Percentiles rank a stretch among this genome's conserved stretches.
These are phyloP conservation scores for Physcomitrellopsis africana DNA, from an alignment of 225 moss, liverwort and hornwort species.

Conservation along the genomic window DNA sequence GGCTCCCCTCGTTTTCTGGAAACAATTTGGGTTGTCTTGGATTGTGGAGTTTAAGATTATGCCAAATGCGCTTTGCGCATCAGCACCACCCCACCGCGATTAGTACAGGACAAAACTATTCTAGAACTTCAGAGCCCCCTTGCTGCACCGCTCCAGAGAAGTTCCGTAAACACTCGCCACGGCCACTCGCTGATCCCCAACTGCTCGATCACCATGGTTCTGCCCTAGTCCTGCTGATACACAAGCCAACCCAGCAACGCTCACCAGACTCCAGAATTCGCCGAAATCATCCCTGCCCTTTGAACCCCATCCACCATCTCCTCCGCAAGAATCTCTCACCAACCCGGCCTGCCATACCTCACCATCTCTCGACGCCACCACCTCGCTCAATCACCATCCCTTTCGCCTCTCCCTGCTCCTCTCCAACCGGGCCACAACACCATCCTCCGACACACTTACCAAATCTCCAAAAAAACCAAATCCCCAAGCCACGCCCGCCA, in stretches of 20 bases:
- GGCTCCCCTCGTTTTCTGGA: background rate
- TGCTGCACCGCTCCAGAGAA: background rate
- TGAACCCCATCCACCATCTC: background rate
- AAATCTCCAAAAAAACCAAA: too few relatives aligned
- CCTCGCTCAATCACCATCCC: too few relatives aligned
- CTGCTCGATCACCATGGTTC: background rate
- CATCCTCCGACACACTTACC: too few relatives aligned
- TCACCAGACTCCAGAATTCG: conserved; percentile 4
- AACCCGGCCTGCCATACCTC: background rate
- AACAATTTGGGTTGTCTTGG: conserved; percentile 15
- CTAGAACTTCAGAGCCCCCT: background rate
- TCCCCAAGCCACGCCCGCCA: too few relatives aligned
- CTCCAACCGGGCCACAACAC: too few relatives aligned
- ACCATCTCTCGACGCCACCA: background rate
- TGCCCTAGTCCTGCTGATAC: background rate
- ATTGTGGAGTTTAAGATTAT: background rate
- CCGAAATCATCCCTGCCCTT: background rate
- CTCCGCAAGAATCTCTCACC: conserved; percentile 10
- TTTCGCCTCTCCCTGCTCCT: too few relatives aligned
- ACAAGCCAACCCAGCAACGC: background rate
- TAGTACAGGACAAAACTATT: background rate
- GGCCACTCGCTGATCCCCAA: background rate
- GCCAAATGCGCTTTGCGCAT: background rate
- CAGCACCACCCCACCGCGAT: background rate
- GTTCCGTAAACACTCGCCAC: conserved; percentile 21